Conservation (phyloP, 192 early-diverging fungal species). For the Backusella morwellensis region DNA sequence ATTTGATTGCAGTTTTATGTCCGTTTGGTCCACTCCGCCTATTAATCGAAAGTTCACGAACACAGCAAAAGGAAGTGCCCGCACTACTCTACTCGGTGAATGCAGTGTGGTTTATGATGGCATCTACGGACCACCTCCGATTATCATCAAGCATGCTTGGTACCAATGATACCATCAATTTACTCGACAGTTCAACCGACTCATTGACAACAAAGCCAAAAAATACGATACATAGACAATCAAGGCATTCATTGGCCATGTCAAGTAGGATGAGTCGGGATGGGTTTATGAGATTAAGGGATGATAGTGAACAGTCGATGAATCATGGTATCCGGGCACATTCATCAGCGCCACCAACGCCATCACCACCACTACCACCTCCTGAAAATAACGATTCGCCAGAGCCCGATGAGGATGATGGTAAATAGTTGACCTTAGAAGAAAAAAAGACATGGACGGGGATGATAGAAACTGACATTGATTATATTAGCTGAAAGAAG, state of each 20-base stretch:
- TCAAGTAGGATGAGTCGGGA: conserved; percentile 4
- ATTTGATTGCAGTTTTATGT: conserved; percentile 87
- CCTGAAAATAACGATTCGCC: not conserved
- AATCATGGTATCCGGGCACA: not conserved
- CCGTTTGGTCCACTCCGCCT: conserved; percentile 85
- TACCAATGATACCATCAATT: not conserved
- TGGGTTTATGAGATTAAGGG: conserved; percentile 22
- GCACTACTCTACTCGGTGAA: conserved; percentile 71
- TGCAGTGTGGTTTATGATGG: conserved; percentile 78
- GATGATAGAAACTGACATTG: not conserved
- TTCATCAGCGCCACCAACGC: not conserved
- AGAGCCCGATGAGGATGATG: conserved; percentile 48
- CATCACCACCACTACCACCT: not conserved
- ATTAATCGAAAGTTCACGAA: conserved; percentile 72
- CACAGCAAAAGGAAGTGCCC: conserved; percentile 76
- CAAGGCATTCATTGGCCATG: not conserved
- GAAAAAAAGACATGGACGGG: not conserved
- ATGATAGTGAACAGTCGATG: conserved; percentile 5
- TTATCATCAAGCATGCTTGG: conserved; percentile 19
- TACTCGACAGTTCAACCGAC: not conserved
- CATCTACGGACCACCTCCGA: conserved; percentile 40
- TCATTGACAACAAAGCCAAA: not conserved
- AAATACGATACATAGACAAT: not conserved
- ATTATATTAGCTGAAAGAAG: conserved; percentile 44
- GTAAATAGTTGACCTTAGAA: conserved; percentile 1